A percentile compares a stretch with the other conserved stretches of the same genome.
phyloP scores from a whole-genome alignment of 192 early-diverging fungal genomes.

The Backusella tarrabulga region DNA sequence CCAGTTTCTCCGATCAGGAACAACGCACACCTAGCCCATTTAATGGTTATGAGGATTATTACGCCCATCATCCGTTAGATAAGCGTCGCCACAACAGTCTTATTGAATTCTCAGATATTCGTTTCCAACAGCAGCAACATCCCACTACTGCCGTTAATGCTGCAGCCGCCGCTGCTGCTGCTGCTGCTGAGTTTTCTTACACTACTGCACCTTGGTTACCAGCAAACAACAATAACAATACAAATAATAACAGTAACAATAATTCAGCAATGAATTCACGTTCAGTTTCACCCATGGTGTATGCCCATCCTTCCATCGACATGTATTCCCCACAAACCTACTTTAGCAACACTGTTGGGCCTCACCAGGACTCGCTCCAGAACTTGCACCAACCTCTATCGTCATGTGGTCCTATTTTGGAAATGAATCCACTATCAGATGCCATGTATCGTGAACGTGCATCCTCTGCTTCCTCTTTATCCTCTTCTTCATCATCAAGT shows the following conservation, averaged over 20 bases:
- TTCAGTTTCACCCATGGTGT: constrained; percentile 12
- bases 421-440: background rate
- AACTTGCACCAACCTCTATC: background rate
- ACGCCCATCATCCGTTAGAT: background rate
- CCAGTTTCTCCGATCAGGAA: constrained; percentile 24
- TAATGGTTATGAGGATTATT: constrained; percentile 15
- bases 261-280: background rate
- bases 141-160: background rate
- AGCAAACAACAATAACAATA: background rate
- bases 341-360: background rate
- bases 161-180: background rate
- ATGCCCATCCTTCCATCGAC: constrained; percentile 6
- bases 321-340: constrained; percentile 16
- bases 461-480: constrained; percentile 3
- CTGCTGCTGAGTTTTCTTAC: background rate
- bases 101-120: constrained; percentile 10
- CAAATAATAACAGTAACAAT: background rate
- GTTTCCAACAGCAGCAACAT: background rate
- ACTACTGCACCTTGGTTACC: constrained; percentile 3
- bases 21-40: constrained; percentile 23
- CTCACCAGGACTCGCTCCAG: background rate
- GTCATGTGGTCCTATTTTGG: background rate
- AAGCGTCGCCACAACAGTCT: constrained; percentile 17
- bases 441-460: constrained; percentile 6
- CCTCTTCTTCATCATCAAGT: background rate